Evolutionary conservation across 139 green algal species (phyloP), one percentile per base, ranked within the genome.

Genomic region (Tetradesmus obliquus): DNA sequence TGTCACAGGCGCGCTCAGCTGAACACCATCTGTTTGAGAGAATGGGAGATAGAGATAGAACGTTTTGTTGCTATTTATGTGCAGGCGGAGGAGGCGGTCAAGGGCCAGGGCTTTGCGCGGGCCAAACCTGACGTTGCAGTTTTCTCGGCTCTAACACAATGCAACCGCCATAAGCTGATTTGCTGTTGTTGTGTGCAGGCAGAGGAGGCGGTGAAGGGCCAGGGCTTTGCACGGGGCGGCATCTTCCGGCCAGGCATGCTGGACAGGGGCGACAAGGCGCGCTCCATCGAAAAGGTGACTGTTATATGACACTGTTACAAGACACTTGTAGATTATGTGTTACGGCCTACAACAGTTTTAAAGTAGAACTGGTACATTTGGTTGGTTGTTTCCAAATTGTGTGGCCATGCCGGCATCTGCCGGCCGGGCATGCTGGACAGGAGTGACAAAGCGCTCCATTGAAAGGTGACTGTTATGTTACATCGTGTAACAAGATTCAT

Each of bases 231-330:
- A 0, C 81, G 82, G n/a, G 62, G 69, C 6, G 90, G 85, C 55
- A 92, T 95, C 54, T 95, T 94, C 91, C 80, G 88, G 8, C 93
- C 93, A 2, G 91, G 91, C 13, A 54, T 95, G 53, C 89, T 95
- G 12, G 19, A 94, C 74, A 76, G 93, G 0, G 89, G 86, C 5
- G 91, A 89, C 60, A 94, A 91, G 84, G 81, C 89, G 3, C 82
- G 93, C 5, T 9, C 19, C 0, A 51, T 55, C 1, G 93, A 94
- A 55, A 91, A 92, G 84, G 55, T 90, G 32, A 71, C 54, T 15
- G 10, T 55, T 12, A n/a, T 80, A 20, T 32, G 4, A 17, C 20
- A 51, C 20, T 8, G 22, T 60, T n/a, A 84, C 32, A 45, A 45
- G 32, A 45, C 32, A 45, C 32, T 45, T 45, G 32, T 45, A 45